A percentile compares a stretch with the other conserved stretches of the same genome.
These are phyloP conservation scores for Dactylellina drechsleri DNA, from an alignment of 2,329 filamentous ascomycete species.

Conservation along the genomic window DNA sequence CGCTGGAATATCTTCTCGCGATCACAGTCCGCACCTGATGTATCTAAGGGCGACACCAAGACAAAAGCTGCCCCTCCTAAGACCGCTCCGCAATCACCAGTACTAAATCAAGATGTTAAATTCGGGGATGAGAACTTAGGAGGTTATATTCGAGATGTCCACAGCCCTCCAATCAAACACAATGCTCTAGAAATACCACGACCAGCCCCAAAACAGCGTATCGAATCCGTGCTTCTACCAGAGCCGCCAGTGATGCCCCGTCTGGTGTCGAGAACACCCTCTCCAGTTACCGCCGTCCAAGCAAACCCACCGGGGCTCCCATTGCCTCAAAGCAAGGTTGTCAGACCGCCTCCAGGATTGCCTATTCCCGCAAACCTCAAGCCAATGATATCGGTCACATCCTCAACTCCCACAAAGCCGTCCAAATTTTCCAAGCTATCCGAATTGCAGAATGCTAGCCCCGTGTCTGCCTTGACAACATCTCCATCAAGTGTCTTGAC, in stretches of 20 bases:
- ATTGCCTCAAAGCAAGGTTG: slow-evolving; percentile 11
- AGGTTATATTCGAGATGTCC: slow-evolving; percentile 30
- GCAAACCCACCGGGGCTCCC: slow-evolving; percentile 18
- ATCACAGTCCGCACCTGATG: slow-evolving; percentile 42
- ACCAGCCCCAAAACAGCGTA: slow-evolving; percentile 23
- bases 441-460: slow-evolving; percentile 36
- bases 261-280: slow-evolving; percentile 36
- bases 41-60: slow-evolving; percentile 29
- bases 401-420: slow-evolving; percentile 28
- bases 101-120: slow-evolving; percentile 28
- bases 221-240: slow-evolving; percentile 42
- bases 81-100: slow-evolving; percentile 39
- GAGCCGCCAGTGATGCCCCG: slow-evolving; percentile 44
- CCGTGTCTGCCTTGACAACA: slow-evolving; percentile 39
- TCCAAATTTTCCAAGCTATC: slow-evolving; percentile 16
- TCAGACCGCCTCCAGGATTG: slow-evolving; percentile 38
- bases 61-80: slow-evolving; percentile 15
- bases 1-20: slow-evolving; percentile 49
- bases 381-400: slow-evolving; percentile 41
- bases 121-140: slow-evolving; percentile 29
- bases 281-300: slow-evolving; percentile 39
- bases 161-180: slow-evolving; percentile 23
- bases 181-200: slow-evolving; percentile 6
- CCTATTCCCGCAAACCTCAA: slow-evolving; percentile 38
- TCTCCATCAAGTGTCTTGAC: slow-evolving; percentile 31